Conservation (phyloP, 768 basidiomycete genomes). For the Lentinula aciculospora region DNA sequence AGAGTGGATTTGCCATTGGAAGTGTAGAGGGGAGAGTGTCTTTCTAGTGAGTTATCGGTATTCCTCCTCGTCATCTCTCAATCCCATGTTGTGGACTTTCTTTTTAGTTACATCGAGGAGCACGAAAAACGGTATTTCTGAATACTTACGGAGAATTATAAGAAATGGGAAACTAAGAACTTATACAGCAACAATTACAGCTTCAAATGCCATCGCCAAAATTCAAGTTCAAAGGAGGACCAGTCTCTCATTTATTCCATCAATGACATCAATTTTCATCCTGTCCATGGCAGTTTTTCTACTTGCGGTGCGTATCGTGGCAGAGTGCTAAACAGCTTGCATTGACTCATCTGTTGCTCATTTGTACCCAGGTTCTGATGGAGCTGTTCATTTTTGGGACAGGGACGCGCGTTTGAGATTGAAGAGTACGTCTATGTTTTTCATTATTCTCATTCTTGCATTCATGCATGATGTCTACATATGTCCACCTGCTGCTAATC, state of each 20-base stretch:
- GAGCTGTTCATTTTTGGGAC: constrained; percentile 91
- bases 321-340: neutral
- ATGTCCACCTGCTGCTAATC: constrained; percentile 1
- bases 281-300: constrained; percentile 78
- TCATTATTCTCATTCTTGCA: neutral
- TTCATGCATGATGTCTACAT: neutral
- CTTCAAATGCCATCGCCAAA: constrained; percentile 77
- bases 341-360: constrained; percentile 10
- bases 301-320: constrained; percentile 52
- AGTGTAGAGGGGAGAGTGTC: constrained; percentile 91
- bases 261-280: constrained; percentile 84
- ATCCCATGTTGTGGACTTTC: too few relatives aligned
- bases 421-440: constrained; percentile 53
- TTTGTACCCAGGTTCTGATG: constrained; percentile 61
- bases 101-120: constrained; percentile 73
- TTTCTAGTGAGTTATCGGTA: constrained; percentile 63
- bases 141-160: neutral
- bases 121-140: constrained; percentile 59
- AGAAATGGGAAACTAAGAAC: too few relatives aligned
- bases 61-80: neutral
- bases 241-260: constrained; percentile 74
- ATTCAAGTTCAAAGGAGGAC: constrained; percentile 52
- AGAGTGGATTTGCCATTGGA: constrained; percentile 74
- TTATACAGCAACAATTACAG: constrained; percentile 67
- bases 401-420: constrained; percentile 87